A percentile compares a stretch with the other conserved stretches of the same genome.
Conservation (phyloP, 1,284 basidiomycete species). For the Irpex rosettiformis region DNA sequence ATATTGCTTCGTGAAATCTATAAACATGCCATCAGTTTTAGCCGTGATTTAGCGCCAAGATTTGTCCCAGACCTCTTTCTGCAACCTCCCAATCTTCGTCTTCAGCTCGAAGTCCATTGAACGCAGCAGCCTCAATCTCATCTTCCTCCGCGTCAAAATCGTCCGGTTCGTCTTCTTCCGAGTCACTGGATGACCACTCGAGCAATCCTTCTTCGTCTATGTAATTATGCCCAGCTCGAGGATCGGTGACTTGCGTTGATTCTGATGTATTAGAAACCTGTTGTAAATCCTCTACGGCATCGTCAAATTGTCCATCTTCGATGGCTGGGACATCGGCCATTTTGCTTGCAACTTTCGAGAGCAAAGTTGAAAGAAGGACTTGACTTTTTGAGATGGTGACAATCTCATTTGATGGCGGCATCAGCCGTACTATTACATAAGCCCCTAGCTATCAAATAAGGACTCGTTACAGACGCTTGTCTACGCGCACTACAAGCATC, state of each 20-base stretch:
- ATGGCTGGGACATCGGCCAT: constrained; percentile 3
- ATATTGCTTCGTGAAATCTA: constrained; percentile 97
- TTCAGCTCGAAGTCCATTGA: constrained; percentile 61
- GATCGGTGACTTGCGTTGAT: constrained; percentile 16
- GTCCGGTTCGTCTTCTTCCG: constrained; percentile 22
- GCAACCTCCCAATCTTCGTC: constrained; percentile 93
- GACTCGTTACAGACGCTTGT: not conserved
- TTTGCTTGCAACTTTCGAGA: not conserved
- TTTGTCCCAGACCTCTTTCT: constrained; percentile 54
- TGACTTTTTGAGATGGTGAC: not conserved
- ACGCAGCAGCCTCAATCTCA: constrained; percentile 29
- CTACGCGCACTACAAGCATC: too few relatives aligned
- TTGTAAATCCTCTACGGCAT: constrained; percentile 24
- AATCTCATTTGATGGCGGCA: not conserved
- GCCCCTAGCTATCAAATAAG: too few relatives aligned
- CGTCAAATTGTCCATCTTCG: constrained; percentile 30
- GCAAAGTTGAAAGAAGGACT: not conserved
- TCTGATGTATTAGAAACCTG: not conserved
- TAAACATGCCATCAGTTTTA: not conserved
- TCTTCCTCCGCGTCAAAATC: constrained; percentile 28
- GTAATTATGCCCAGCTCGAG: constrained; percentile 20
- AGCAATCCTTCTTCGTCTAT: constrained; percentile 28
- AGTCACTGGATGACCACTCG: constrained; percentile 24
- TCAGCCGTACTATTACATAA: not conserved
- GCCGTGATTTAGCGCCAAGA: not conserved